These are phyloP conservation scores for Macroventuria anomochaeta DNA, from an alignment of 2,329 filamentous ascomycete genomes.

Conservation along the genomic window DNA sequence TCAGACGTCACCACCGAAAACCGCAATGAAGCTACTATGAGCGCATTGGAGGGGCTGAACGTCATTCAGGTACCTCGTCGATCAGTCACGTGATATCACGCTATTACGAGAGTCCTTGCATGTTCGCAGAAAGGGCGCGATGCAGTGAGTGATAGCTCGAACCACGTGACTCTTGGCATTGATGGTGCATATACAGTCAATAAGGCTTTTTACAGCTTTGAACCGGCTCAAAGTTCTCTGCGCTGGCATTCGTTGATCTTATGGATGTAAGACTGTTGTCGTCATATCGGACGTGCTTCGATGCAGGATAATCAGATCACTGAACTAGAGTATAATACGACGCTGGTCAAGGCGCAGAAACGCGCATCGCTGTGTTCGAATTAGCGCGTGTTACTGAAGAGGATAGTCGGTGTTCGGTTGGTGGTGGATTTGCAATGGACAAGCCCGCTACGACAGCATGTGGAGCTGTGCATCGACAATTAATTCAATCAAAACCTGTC, in stretches of 20 bases:
- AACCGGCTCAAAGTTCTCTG: too few relatives aligned
- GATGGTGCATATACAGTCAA: too few relatives aligned
- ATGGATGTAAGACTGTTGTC: too few relatives aligned
- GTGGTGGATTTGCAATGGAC: neutral
- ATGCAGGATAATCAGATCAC: too few relatives aligned
- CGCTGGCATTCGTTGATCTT: too few relatives aligned
- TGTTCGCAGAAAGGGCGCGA: neutral
- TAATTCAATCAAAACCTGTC: slow-evolving; percentile 13
- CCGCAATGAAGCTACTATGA: slow-evolving; percentile 3
- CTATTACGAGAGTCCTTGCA: neutral
- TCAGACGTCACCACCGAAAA: slow-evolving; percentile 6
- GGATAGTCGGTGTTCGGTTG: neutral
- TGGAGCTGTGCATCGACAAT: neutral
- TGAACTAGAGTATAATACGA: too few relatives aligned
- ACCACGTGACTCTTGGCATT: slow-evolving; percentile 1
- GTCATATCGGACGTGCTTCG: too few relatives aligned
- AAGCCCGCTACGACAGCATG: neutral
- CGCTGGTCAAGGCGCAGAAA: too few relatives aligned
- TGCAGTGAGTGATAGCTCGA: neutral
- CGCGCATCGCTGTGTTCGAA: neutral
- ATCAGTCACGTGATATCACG: neutral
- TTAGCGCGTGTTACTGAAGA: neutral
- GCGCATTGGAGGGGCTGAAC: slow-evolving; percentile 3
- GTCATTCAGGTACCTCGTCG: slow-evolving; percentile 2
- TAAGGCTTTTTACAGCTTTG: too few relatives aligned